phyloP scores from a whole-genome alignment of 2,329 filamentous ascomycete species.

The Alternaria gansuensis region DNA sequence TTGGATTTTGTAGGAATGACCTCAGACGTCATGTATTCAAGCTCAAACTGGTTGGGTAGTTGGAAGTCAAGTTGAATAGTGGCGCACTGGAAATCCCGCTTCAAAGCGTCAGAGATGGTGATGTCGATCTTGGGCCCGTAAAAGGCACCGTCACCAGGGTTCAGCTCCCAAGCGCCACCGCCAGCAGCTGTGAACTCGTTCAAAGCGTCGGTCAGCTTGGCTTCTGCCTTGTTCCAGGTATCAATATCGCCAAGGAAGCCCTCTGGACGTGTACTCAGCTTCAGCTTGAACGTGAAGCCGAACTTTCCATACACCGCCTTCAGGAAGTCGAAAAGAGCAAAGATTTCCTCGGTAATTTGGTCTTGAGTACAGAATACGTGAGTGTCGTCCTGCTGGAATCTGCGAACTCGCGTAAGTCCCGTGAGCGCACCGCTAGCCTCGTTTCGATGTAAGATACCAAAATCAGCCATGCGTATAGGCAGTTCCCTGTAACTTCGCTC shows the following conservation, averaged over 20 bases:
- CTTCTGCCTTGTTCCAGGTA: slow-evolving; percentile 90
- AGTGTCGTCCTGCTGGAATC: slow-evolving; percentile 95
- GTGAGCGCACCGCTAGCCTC: slow-evolving; percentile 92
- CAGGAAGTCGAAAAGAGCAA: slow-evolving; percentile 87
- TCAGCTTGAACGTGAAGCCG: slow-evolving; percentile 90
- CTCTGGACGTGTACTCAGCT: slow-evolving; percentile 89
- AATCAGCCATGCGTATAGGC: slow-evolving; percentile 92
- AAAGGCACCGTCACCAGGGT: slow-evolving; percentile 95
- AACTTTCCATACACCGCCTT: slow-evolving; percentile 80
- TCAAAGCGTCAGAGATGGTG: slow-evolving; percentile 86
- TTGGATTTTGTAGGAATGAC: slow-evolving; percentile 54
- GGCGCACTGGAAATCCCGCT: slow-evolving; percentile 86
- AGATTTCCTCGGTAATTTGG: slow-evolving; percentile 79
- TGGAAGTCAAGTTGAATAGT: slow-evolving; percentile 97
- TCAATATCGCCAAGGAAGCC: slow-evolving; percentile 86
- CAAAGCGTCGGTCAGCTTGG: slow-evolving; percentile 78
- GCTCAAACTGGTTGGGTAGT: slow-evolving; percentile 82
- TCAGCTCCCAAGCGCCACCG: slow-evolving; percentile 82
- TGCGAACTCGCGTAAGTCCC: slow-evolving; percentile 88
- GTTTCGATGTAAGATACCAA: slow-evolving; percentile 93
- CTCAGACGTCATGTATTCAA: slow-evolving; percentile 84
- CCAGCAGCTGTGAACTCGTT: slow-evolving; percentile 71
- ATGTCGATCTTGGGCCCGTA: slow-evolving; percentile 99
- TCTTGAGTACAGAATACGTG: slow-evolving; percentile 94
- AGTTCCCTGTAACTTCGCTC: slow-evolving; percentile 89